These are phyloP conservation scores for Fusarium protoensiforme DNA, from an alignment of 2,329 filamentous ascomycete genomes.

Conservation along the genomic window DNA sequence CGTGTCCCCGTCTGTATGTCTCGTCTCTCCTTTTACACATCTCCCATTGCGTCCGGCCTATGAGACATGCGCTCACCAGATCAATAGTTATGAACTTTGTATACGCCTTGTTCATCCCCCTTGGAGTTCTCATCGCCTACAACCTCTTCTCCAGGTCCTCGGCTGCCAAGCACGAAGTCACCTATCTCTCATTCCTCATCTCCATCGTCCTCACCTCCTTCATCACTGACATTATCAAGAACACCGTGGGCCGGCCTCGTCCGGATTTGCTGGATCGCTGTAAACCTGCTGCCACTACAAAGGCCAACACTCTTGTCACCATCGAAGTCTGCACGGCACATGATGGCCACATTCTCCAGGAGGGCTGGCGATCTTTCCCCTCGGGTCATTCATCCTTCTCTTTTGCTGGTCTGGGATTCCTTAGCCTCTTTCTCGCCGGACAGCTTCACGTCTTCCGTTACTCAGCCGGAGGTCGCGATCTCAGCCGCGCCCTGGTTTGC, in stretches of 20 bases:
- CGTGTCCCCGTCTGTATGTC: constrained; percentile 80
- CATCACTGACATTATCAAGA: constrained; percentile 92
- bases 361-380: constrained; percentile 87
- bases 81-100: constrained; percentile 76
- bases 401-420: constrained; percentile 81
- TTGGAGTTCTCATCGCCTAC: constrained; percentile 73
- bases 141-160: constrained; percentile 71
- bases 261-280: constrained; percentile 79
- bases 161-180: constrained; percentile 85
- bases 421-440: constrained; percentile 76
- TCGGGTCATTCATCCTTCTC: constrained; percentile 83
- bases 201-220: constrained; percentile 81
- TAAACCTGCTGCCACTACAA: constrained; percentile 68
- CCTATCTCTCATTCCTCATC: constrained; percentile 83
- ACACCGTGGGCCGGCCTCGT: constrained; percentile 80
- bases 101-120: constrained; percentile 80
- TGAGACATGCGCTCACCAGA: background rate
- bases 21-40: constrained; percentile 43
- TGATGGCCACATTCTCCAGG: constrained; percentile 75
- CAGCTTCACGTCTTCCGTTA: constrained; percentile 69
- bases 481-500: constrained; percentile 67
- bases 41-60: background rate
- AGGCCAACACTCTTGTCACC: constrained; percentile 65
- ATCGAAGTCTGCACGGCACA: constrained; percentile 79
- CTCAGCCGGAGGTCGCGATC: constrained; percentile 58